Evolutionary conservation across 441 rosid genomes (phyloP).

Genomic region (Flueggea neowawraea): DNA sequence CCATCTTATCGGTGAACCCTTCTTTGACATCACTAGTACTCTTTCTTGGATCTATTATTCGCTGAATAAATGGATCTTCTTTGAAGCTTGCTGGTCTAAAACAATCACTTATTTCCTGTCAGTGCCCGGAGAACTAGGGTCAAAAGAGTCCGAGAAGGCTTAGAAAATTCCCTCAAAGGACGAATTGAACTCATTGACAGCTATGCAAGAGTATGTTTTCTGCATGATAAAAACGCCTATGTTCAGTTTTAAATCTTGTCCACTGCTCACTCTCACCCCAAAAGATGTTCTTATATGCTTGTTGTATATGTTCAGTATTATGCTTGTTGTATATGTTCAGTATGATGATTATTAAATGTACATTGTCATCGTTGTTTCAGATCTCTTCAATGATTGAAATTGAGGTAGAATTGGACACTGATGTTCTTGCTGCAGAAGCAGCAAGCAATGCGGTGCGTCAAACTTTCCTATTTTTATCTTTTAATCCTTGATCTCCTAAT

Average conservation of each 20-base stretch:
- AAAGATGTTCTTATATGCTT: neutral
- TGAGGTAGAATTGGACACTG: conserved; percentile 90
- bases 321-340: conserved; percentile 4
- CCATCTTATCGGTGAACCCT: conserved; percentile 80
- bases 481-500: conserved; percentile 1
- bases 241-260: neutral
- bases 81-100: conserved; percentile 4
- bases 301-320: no score
- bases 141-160: conserved; percentile 75
- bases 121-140: conserved; percentile 82
- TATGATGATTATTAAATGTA: conserved; percentile 3
- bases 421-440: conserved; percentile 96
- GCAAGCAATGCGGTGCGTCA: conserved; percentile 64
- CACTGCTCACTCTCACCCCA: neutral
- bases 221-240: neutral
- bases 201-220: conserved; percentile 73
- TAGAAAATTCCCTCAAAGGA: conserved; percentile 74
- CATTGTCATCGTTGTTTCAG: conserved; percentile 29
- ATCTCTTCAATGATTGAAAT: conserved; percentile 97
- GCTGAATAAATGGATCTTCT: conserved; percentile 7
- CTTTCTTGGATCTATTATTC: conserved; percentile 6
- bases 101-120: conserved; percentile 19
- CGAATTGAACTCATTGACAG: conserved; percentile 88
- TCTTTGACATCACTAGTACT: conserved; percentile 19
- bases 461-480: conserved; percentile 11